Base-by-base conservation (phyloP, 192 early-diverging fungal species). In the Coemansia sp. region DNA sequence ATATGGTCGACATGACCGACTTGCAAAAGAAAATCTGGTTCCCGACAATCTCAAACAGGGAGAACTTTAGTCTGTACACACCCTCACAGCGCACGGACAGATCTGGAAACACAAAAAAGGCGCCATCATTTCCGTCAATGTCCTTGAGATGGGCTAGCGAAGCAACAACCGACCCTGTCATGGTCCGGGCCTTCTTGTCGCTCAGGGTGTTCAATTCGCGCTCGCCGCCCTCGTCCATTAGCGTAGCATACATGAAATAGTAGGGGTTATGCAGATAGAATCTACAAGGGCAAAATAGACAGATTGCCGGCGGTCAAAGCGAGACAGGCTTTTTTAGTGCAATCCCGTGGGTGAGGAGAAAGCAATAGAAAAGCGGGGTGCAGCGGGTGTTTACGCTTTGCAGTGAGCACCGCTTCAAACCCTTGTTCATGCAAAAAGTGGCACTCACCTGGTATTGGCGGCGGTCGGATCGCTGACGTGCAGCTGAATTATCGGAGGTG, bases 21-120 rank as follows among this genome's bases (percentile, higher is more conserved):
- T 89, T 86, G 75, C 92, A 97, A 70, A 90, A 91, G 60, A 87
- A 91, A 19, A 97, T 90, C 58, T 91, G 86, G 17, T 81, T 83
- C 58, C 83, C 85, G 43, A 89, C 83, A 58, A 97, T 94, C 63
- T 97, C 92, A 78, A 90, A 97, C 29, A 97, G 64, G 58, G 88
- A 89, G 49, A 97, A 86, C 84, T 83, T 87, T 36, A 92, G 78
- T 13, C 85, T 58, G 57, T 90, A 91, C n/a, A 74, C 82, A 21
- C 94, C 94, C 57, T 97, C 94, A 80, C 91, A 90, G 9, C 94
- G 70, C n/a, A 95, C 91, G 4, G 90, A 92, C 15, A 97, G 76
- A 69, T 97, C 94, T 21, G 94, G 91, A 70, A 97, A 97, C 30
- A 97, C 92, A 82, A 97, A 97, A 61, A 94, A 97, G 1, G 89